Evolutionary conservation across 108 stramenopile species (phyloP).

Genomic region (Skeletonema grethae): DNA sequence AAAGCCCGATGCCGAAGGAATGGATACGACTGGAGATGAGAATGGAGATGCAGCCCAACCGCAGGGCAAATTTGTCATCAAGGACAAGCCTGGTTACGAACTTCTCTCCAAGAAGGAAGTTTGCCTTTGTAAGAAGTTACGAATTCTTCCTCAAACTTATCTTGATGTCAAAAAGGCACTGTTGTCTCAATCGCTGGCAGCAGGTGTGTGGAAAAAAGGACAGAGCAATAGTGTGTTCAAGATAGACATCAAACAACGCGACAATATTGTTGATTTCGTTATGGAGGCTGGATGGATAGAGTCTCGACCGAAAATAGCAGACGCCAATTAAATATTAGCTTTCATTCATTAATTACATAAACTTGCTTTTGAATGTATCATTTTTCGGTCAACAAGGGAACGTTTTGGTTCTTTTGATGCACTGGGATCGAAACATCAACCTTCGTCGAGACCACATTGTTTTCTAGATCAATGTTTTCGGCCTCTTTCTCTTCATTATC

Average conservation of each 20-base stretch:
- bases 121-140: conserved; percentile 61
- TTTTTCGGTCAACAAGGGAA: background rate
- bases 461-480: background rate
- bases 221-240: conserved; percentile 58
- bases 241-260: conserved; percentile 71
- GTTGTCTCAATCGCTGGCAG: conserved; percentile 69
- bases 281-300: conserved; percentile 84
- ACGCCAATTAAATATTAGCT: background rate
- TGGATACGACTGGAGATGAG: background rate
- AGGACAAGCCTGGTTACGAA: conserved; percentile 57
- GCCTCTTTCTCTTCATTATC: background rate
- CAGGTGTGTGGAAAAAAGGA: conserved; percentile 55
- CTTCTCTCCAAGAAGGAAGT: conserved; percentile 73
- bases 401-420: background rate
- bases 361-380: background rate
- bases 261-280: conserved; percentile 80
- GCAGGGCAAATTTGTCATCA: conserved; percentile 18
- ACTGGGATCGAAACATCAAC: too few relatives aligned
- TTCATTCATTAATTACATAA: background rate
- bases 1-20: conserved; percentile 3
- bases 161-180: conserved; percentile 80
- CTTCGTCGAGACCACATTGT: too few relatives aligned
- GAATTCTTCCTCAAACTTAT: conserved; percentile 69
- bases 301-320: conserved; percentile 28
- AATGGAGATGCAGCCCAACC: conserved; percentile 1